Evolutionary conservation across 1,139 yeast genomes (phyloP), one percentile per base, ranked within the genome.

Genomic region (Saccharomycopsis hybrid): DNA sequence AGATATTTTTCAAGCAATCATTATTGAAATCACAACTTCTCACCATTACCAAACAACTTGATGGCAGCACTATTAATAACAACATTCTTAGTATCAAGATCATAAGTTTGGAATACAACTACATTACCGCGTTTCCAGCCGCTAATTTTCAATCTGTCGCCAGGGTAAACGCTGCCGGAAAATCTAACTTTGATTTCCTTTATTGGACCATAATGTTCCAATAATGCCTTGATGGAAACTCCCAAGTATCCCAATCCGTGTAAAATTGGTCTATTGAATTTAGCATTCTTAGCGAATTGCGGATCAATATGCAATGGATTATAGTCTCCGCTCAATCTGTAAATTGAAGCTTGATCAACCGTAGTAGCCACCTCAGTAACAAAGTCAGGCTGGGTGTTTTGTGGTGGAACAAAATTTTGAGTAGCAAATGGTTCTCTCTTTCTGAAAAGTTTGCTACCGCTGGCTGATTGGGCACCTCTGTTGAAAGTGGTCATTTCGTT

Each of bases 241-340:
- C 97, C 97, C 66, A 87, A 80, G 44, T 89, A 77, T 64, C 95
- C 85, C 70, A 92, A 76, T 49, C 98, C 98, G 68, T 92, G 98
- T 59, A 92, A 76, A 60, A 92, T 92, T 53, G 97, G 98, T 56
- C 72, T 71, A 47, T 82, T 82, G 69, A 90, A 92, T 57, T 85
- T 85, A 51, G 95, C 97, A 55, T 88, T 88, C 57, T 83, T 79
- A 32, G 97, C 97, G 68, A 90, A 85, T 41, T 68, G 73, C 37
- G 97, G 97, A 68, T 92, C 97, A 65, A 92, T 83, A 70, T 92
- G 98, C 61, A 92, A 77, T 57, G 97, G 97, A 68, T 92, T 92
- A 68, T 82, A 82, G 72, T 92, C 98, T 55, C 97, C 97, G 56
- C 92, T 83, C 56, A 92, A 74, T 66, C 97, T 80, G 72, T 92